Percentiles rank a stretch among this genome's conserved stretches.
Evolutionary conservation across 768 basidiomycete species (phyloP).

Genomic region (Hypsizygus marmoreus): DNA sequence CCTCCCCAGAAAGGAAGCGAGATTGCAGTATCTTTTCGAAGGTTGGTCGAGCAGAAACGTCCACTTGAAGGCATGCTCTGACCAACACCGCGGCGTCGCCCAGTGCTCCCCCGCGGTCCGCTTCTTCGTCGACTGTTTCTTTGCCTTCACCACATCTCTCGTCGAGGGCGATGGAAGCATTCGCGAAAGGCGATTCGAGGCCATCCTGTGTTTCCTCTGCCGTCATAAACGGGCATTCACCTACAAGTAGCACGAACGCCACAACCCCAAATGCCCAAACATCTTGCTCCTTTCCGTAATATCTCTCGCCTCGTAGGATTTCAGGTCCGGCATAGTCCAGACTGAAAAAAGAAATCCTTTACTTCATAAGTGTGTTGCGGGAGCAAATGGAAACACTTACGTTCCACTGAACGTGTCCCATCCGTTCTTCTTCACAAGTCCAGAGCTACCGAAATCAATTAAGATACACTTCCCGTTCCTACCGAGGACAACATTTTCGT

Average conservation of each 20-base stretch:
- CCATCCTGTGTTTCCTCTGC: constrained; percentile 91
- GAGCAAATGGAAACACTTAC: constrained; percentile 48
- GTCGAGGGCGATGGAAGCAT: constrained; percentile 74
- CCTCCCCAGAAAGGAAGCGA: constrained; percentile 76
- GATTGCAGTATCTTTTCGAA: constrained; percentile 82
- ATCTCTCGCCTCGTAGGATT: constrained; percentile 92
- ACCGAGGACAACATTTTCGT: constrained; percentile 91
- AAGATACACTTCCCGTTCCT: constrained; percentile 82
- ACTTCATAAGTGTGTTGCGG: constrained; percentile 5
- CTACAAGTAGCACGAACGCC: constrained; percentile 89
- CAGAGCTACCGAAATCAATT: constrained; percentile 97
- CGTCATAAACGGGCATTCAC: constrained; percentile 91
- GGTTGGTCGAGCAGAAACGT: constrained; percentile 75
- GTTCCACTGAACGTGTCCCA: constrained; percentile 95
- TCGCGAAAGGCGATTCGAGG: constrained; percentile 72
- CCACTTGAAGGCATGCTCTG: constrained; percentile 80
- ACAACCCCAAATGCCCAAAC: constrained; percentile 99
- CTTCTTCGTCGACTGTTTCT: constrained; percentile 72
- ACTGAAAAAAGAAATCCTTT: constrained; percentile 36
- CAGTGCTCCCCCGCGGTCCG: constrained; percentile 81
- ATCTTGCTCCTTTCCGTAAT: constrained; percentile 95
- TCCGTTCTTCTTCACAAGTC: constrained; percentile 77
- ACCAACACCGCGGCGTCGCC: constrained; percentile 87
- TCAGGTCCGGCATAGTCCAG: constrained; percentile 96
- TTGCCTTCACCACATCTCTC: constrained; percentile 79